phyloP scores from a whole-genome alignment of 768 basidiomycete genomes.

The Auricularia auricula-judae region DNA sequence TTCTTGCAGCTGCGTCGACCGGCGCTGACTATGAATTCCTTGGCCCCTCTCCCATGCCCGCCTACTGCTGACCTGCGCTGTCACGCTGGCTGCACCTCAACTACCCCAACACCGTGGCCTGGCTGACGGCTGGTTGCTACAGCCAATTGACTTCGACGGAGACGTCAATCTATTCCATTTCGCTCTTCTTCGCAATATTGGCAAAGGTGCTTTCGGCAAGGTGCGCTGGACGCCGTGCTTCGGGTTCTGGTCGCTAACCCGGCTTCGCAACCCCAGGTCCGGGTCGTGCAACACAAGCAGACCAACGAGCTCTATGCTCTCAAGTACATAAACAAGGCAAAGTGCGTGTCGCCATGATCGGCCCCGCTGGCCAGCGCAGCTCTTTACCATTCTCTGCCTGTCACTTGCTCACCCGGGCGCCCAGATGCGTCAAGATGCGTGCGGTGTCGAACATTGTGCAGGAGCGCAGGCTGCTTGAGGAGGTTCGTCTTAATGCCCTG shows the following conservation, averaged over 20 bases:
- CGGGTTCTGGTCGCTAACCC: slow-evolving; percentile 10
- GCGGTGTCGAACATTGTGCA: slow-evolving; percentile 96
- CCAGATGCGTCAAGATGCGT: slow-evolving; percentile 86
- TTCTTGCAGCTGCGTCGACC: background rate
- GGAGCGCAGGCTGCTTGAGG: slow-evolving; percentile 88
- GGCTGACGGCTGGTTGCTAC: background rate
- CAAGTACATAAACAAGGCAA: slow-evolving; percentile 98
- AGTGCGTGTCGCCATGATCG: slow-evolving; percentile 26
- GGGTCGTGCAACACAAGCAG: slow-evolving; percentile 98
- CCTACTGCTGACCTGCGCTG: background rate
- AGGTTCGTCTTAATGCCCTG: slow-evolving; percentile 42
- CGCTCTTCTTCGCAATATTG: slow-evolving; percentile 87
- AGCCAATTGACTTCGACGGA: slow-evolving; percentile 94
- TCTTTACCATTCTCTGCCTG: slow-evolving; percentile 6
- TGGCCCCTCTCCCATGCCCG: background rate
- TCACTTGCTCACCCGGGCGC: slow-evolving; percentile 6
- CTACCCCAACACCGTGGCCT: background rate
- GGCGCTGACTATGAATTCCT: background rate
- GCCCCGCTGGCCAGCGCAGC: slow-evolving; percentile 16
- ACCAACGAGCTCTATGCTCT: slow-evolving; percentile 93
- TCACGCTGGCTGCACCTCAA: background rate
- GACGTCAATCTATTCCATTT: slow-evolving; percentile 97
- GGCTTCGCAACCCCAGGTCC: slow-evolving; percentile 50
- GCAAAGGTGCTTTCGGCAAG: slow-evolving; percentile 98
- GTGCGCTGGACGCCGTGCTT: slow-evolving; percentile 28